Evolutionary conservation across 768 basidiomycete species (phyloP), one percentile per base, ranked within the genome.

Genomic region (Phanerochaete sordida): DNA sequence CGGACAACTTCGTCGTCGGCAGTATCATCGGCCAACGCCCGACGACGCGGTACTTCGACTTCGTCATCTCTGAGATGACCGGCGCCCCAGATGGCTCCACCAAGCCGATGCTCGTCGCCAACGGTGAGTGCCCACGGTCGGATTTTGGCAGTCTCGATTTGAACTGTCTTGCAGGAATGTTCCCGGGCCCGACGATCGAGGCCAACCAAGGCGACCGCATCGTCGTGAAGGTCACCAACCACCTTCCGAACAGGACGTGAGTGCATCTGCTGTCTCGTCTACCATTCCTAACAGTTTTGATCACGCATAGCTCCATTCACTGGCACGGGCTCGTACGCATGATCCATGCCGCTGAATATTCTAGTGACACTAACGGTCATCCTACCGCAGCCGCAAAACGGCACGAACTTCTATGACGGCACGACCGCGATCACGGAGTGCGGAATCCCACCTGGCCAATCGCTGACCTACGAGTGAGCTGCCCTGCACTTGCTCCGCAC

Each of bases 351-450:
- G n/a, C n/a, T n/a, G n/a, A n/a, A n/a, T n/a, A n/a, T n/a, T n/a
- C n/a, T n/a, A n/a, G n/a, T n/a, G n/a, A n/a, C n/a, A n/a, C n/a
- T n/a, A n/a, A n/a, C n/a, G 11, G 39, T 19, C 39, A 9, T 43
- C 67, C 71, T 27, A n/a, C n/a, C n/a, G n/a, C 71, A 80, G 54
- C 65, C 71, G 35, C 79, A 76, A 63, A 79, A 79, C 57, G 72
- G 76, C 31, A 81, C 81, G 1, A 76, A 77, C 57, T 81, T 73
- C 61, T 81, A 77, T 64, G 82, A 83, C 53, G 82, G 82, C 2
- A 75, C 79, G 0, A 69, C 66, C 7, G 77, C 75, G 9, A 74
- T 83, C 47, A 79, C 81, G 0, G 76, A 83, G 64, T 83, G 83
- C 62, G 78, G 79, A 9, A 83, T 83, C 27, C 81, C 82, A n/a